phyloP scores from a whole-genome alignment of 495 filamentous ascomycete species.

The Neurospora sp. region DNA sequence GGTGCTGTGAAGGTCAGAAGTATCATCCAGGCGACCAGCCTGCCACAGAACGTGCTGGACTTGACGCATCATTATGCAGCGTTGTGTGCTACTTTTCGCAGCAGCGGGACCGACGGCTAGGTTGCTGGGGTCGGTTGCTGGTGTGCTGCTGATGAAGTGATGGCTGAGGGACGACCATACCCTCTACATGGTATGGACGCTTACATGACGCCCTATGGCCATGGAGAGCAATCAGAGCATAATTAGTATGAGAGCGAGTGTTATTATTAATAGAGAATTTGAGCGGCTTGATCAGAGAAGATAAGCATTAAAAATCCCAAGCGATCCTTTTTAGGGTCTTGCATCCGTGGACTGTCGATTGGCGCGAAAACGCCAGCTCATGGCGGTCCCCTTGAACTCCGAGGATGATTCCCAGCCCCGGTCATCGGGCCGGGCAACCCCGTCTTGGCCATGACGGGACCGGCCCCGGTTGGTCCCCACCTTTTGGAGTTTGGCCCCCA shows the following conservation, averaged over 20 bases:
- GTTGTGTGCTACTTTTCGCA: conserved; percentile 86
- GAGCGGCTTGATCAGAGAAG: background rate
- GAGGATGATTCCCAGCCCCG: background rate
- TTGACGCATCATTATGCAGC: conserved; percentile 94
- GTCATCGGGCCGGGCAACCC: background rate
- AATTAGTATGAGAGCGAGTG: background rate
- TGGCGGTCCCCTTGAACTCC: background rate
- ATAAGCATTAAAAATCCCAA: background rate
- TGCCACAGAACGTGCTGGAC: conserved; percentile 86
- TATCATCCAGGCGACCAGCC: conserved; percentile 89
- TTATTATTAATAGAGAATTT: background rate
- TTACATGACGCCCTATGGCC: background rate
- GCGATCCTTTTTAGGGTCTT: background rate
- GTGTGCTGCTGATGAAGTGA: background rate
- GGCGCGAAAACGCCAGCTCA: background rate
- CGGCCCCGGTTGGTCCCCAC: background rate
- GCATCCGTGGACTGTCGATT: background rate
- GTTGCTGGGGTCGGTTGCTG: background rate
- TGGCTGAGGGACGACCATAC: background rate
- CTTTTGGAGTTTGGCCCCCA: background rate
- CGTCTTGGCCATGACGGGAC: background rate
- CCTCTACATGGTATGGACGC: background rate
- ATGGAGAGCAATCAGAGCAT: background rate
- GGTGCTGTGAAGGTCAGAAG: conserved; percentile 95
- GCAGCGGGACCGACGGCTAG: conserved; percentile 84